Evolutionary conservation across 2,329 filamentous ascomycete species (phyloP), one percentile per base, ranked within the genome.

Genomic region (Pseudogymnoascus sp.): DNA sequence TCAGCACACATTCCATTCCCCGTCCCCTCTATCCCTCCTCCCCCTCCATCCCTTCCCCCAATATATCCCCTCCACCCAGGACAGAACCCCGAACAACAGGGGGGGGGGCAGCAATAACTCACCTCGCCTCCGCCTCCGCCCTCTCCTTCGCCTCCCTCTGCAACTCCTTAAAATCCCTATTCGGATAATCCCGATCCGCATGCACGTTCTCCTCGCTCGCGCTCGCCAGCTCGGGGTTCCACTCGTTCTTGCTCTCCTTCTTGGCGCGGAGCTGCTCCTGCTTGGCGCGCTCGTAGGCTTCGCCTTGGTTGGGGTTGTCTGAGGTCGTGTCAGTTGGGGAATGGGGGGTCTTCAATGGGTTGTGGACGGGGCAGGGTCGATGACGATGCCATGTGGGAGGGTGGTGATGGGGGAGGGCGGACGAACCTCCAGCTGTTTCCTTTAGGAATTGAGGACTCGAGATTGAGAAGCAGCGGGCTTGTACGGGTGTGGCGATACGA

Each of bases 141-240:
- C 73, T 69, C 43, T 76, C 69, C 31, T 75, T 65, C 64, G 79
- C 75, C 50, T 59, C 50, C 50, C 50, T 63, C 74, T 75, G 65
- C 83, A 83, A 73, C 89, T 89, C 41, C 86, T 89, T 78, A 76
- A 75, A 77, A 74, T 65, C 70, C 28, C 62, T 64, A 14, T 60
- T 16, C 24, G 41, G 59, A 35, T 53, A 33, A 61, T 62, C 53
- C n/a, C 62, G 60, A 16, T 66, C 46, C 6, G 50, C 50, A 35
- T 67, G 56, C 77, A 95, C 81, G 69, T 84, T 85, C 74, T 90
- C 89, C 79, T 96, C 91, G 75, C 88, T 90, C 75, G 91, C 85
- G 60, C 86, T 89, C 2, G 90, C 90, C 60, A 96, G 80, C 73
- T 89, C 86, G 22, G 88, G 81, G 77, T 89, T 89, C 90, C 91